Evolutionary conservation across 2,329 filamentous ascomycete genomes (phyloP), one percentile per base, ranked within the genome.

Genomic region (Aspergillus chevalieri): DNA sequence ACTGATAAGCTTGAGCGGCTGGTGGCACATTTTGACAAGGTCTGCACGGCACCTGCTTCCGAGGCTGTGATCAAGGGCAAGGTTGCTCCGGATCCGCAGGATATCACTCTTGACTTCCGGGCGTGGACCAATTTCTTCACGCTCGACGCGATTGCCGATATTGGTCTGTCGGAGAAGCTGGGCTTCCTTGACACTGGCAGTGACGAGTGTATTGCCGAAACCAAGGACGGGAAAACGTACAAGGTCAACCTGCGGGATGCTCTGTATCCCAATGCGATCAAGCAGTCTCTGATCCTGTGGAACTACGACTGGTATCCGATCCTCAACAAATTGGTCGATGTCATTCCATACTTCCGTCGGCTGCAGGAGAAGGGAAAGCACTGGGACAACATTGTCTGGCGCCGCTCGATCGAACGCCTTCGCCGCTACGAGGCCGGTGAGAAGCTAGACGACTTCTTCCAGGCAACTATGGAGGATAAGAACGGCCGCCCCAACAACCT

Each of bases 381-480:
- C 46, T 65, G 62, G 61, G 62, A 63, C 7, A 61, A 61, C 49
- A 65, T 80, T 47, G 73, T 77, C 2, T 68, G 71, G 46, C 72
- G 74, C 41, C 74, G 74, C 1, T 68, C 75, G 0, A 70, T 64
- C 42, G 49, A 59, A 46, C 58, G 61, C 22, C 58, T 64, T 3
- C 54, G 61, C 4, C 62, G 64, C 15, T 63, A 67, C 52, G 58
- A 72, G 19, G 65, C 65, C 0, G 79, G 79, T 21, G 79, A 83
- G 61, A 77, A 76, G 52, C 69, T 82, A 0, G 74, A 79, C 42
- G 80, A 83, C 56, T 82, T 83, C 64, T 82, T 83, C 67, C 69
- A 75, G 47, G 70, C 72, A 0, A 60, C 83, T 4, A 79, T 83
- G 76, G 75, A 76, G 43, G 72, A 74, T 52, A 75, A 74, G 52